Evolutionary conservation across 768 basidiomycete genomes (phyloP), one percentile per base, ranked within the genome.

Genomic region (Tubosaeta sp.): DNA sequence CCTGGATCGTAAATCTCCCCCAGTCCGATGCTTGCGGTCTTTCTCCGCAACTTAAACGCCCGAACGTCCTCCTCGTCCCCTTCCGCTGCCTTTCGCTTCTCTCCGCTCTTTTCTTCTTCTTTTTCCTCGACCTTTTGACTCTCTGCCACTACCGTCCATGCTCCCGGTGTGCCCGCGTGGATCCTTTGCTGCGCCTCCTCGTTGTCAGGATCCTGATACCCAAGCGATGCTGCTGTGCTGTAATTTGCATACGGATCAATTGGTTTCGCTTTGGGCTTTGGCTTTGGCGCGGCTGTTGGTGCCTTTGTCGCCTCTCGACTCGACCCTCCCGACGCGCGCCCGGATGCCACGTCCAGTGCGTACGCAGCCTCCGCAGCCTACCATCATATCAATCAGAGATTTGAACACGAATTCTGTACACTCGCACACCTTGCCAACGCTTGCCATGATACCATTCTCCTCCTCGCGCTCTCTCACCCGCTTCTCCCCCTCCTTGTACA

Each of bases 401-500:
- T 22, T 19, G 8, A 17, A 12, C 7, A 10, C 4, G 34, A 17
- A 39, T 2, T 22, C 6, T 16, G 9, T 8, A 26, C 29, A 6
- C 45, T 22, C 12, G 44, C 58, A 6, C 50, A 88, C 95, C 75
- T 80, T 82, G 60, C 97, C 91, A 50, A 99, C 85, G 52, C 84
- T 71, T 9, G 76, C 84, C 81, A 99, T 92, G 67, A 97, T 91
- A 54, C 85, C 72, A 64, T 82, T 85, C 72, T 95, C 93, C 65
- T 95, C 89, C 58, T 91, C 91, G 38, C 74, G 72, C 53, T 93
- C 88, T 66, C 85, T 85, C 76, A 88, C 89, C 55, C 83, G 83
- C 73, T 89, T 91, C 70, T 91, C 91, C 2, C 95, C 91, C 4
- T 81, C 72, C 76, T 97, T 97, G 81, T 98, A 99, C 39, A 98